These are phyloP conservation scores for Stagonosporopsis chrysanthemi DNA, from an alignment of 2,329 filamentous ascomycete species.

Conservation along the genomic window DNA sequence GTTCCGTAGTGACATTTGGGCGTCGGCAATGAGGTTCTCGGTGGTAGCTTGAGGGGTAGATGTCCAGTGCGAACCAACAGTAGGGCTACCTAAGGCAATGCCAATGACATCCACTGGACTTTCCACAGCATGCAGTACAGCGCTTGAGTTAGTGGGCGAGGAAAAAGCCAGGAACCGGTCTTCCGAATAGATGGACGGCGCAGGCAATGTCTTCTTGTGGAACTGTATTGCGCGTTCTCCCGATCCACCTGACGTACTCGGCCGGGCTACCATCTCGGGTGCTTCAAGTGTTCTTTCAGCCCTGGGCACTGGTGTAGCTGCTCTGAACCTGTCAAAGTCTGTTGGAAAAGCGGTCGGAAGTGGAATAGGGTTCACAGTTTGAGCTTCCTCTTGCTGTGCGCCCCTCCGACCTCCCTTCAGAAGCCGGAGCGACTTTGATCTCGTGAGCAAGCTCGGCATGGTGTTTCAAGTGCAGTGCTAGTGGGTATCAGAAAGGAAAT, in stretches of 20 bases:
- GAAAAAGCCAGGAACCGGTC: slow-evolving; percentile 37
- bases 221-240: slow-evolving; percentile 44
- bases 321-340: slow-evolving; percentile 45
- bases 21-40: slow-evolving; percentile 16
- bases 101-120: slow-evolving; percentile 46
- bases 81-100: slow-evolving; percentile 51
- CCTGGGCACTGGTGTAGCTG: slow-evolving; percentile 37
- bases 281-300: slow-evolving; percentile 36
- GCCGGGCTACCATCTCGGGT: slow-evolving; percentile 42
- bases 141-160: slow-evolving; percentile 40
- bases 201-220: slow-evolving; percentile 47
- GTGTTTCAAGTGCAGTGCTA: slow-evolving; percentile 47
- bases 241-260: slow-evolving; percentile 46
- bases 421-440: slow-evolving; percentile 49
- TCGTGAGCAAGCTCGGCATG: slow-evolving; percentile 48
- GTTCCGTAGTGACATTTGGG: slow-evolving; percentile 20
- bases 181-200: slow-evolving; percentile 34
- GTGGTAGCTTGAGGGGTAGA: slow-evolving; percentile 29
- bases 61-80: slow-evolving; percentile 41
- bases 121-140: slow-evolving; percentile 43
- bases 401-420: slow-evolving; percentile 44
- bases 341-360: slow-evolving; percentile 31
- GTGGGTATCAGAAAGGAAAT: slow-evolving; percentile 41
- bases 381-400: slow-evolving; percentile 35
- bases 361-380: slow-evolving; percentile 32